Evolutionary conservation across 306 rosid genomes (phyloP), one percentile per base, ranked within the genome.

Genomic region (Abrus pulchellus): DNA sequence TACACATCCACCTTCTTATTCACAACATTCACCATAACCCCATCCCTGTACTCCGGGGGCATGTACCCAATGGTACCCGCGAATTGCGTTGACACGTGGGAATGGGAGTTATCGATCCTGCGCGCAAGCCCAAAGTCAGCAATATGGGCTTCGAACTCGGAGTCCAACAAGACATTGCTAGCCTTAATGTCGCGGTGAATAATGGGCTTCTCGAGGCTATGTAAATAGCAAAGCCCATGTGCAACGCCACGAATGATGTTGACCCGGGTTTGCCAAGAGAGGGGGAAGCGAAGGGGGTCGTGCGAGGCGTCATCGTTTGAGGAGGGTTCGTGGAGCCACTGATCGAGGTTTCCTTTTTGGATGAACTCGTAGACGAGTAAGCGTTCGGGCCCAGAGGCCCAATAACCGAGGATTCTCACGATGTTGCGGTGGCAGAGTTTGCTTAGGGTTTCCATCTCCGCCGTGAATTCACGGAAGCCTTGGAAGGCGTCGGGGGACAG

Each of bases 41-140:
- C 99, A 0, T 78, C 88, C 54, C 70, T 83, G 41, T 91, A 95
- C 83, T 95, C 99, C n/a, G 97, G 99, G 0, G 98, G 96, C 98
- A 95, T 95, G 88, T 95, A 95, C 0, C 99, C 99, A 52, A 88
- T 90, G 0, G 99, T 93, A 5, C 99, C 99, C 1, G 98, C 97
- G 2, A 86, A 81, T 20, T 93, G 97, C 2, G 98, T 95, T 0
- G 97, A 95, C 66, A 93, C 98, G 55, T 95, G 98, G 0, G 98
- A 83, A 11, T 66, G 55, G 0, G 92, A 73, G 0, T 61, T 9
- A 4, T 89, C 97, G 0, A 95, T 83, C 54, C 83, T 84, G 33
- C 99, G 81, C 0, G 99, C 99, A 0, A 95, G 94, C 74, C 99
- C 99, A 43, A 95, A 95, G 82, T 93, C 99, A 2, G 98, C 90